Base-by-base conservation (phyloP, 148 eudicot genomes). In the Polygonum maritimum region DNA sequence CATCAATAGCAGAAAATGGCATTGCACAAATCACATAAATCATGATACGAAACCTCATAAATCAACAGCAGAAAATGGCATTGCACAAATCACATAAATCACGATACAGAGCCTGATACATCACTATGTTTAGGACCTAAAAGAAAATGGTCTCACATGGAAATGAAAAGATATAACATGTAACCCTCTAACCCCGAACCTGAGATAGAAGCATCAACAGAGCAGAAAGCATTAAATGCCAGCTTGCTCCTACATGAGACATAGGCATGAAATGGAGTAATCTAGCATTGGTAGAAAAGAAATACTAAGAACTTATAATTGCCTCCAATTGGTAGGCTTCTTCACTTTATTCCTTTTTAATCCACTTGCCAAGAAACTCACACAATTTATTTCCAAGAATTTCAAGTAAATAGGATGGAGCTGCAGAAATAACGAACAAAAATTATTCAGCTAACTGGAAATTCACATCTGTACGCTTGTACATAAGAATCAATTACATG, bases 301-400 rank as follows among this genome's bases (percentile, higher is more conserved):
- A 10, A 41, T 3, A 72, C 19, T 7, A 67, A 19, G 71, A 36
- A 67, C 2, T 67, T 41, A 36, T 67, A 36, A 76, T 41, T 26
- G 89, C 95, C 96, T 95, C 94, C 75, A 81, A 84, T 89, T 95
- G 11, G 31, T 85, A 69, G 97, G 89, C 85, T 92, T 95, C 82
- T 92, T 44, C 47, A 7, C 98, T 85, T 95, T 95, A 85, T 95
- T 95, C 94, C 87, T 89, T 84, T 90, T 92, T 4, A 86, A 89
- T 26, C 82, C 91, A 89, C 81, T 88, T 92, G 78, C 97, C 98
- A 80, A 92, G 86, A 60, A 95, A 79, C 33, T 84, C 88, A 39
- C 69, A 76, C 75, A 95, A 83, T 79, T 87, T 89, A 69, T 82
- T 71, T 79, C 92, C 98, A 76, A 91, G 84, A 33, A 91, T 82